These are phyloP conservation scores for Aspergillus sclerotialis DNA, from an alignment of 2,329 filamentous ascomycete genomes.

Conservation along the genomic window DNA sequence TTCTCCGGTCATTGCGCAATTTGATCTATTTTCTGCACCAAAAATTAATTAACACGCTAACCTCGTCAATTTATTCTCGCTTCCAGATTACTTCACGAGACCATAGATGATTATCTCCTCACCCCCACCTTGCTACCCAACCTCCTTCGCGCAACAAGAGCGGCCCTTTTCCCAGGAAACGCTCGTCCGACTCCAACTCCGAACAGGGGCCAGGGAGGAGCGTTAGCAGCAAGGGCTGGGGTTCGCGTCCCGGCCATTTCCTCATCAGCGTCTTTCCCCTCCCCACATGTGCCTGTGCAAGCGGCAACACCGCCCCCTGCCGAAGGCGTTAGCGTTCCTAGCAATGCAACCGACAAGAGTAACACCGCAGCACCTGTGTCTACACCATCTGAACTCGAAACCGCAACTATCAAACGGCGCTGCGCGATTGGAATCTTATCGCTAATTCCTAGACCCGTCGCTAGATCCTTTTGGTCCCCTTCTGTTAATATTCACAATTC, in stretches of 20 bases:
- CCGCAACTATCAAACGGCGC: conserved; percentile 36
- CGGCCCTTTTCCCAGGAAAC: conserved; percentile 81
- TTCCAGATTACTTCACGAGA: conserved; percentile 38
- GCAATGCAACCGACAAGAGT: conserved; percentile 11
- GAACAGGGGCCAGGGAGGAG: conserved; percentile 2
- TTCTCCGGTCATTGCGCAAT: conserved; percentile 7
- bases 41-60: conserved; percentile 3
- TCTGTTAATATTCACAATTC: conserved; percentile 4
- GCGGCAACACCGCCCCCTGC: neutral
- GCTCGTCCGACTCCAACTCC: conserved; percentile 51
- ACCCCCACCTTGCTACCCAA: conserved; percentile 59
- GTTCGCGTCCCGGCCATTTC: no score
- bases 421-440: conserved; percentile 38
- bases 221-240: no score
- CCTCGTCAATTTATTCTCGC: conserved; percentile 4
- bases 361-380: conserved; percentile 10
- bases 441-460: conserved; percentile 38
- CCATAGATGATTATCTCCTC: conserved; percentile 54
- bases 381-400: conserved; percentile 21
- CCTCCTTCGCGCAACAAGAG: conserved; percentile 56
- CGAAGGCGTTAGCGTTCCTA: conserved; percentile 1
- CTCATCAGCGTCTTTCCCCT: no score
- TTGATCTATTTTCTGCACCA: conserved; percentile 1
- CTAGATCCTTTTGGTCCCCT: conserved; percentile 33
- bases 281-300: neutral